Base-by-base conservation (phyloP, 2,329 filamentous ascomycete species). In the Ophiostoma populinum region DNA sequence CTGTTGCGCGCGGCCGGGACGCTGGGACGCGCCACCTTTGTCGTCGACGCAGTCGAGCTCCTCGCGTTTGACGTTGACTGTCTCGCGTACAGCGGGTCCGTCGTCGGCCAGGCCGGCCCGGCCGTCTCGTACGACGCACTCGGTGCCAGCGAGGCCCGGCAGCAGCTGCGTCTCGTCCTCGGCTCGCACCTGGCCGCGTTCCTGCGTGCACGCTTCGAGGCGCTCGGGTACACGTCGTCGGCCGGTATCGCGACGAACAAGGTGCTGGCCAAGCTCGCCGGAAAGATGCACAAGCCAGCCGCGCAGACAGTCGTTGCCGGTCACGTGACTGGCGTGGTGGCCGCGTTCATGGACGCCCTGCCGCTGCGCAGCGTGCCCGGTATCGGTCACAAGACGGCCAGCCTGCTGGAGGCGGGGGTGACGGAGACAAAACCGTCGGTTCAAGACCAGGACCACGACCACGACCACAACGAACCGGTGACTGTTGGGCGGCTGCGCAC, bases 181-280 rank as follows among this genome's bases (percentile, higher is more conserved):
- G 86, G 73, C 5, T 90, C 83, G 9, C 83, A 94, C 55, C 58
- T 95, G 21, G 83, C 83, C 5, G 62, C 70, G 20, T 64, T 87
- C 49, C 54, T 95, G 18, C 75, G 87, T 10, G 58, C 65, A 37
- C 68, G 70, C 47, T 60, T 95, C 9, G 80, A 92, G 47, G 26
- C 15, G 30, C 64, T 82, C 30, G 82, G 83, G 2, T 93, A 87
- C 55, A 93, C 85, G 0, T 79, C 79, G 19, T 87, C 86, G 1
- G 85, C 81, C 27, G 87, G 87, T 4, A 73, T 95, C 16, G 78
- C 85, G 3, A 92, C 82, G 1, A 87, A 78, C 48, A 95, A 95
- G 54, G 55, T 87, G 5, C 62, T 93, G 9, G 74, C 80, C 39
- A 95, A 95, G 54, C 65, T 95, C 11, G 80, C 75, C 8, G 87